Conservation (phyloP, 2,329 filamentous ascomycete genomes). For the Cladosporium colombiae region DNA sequence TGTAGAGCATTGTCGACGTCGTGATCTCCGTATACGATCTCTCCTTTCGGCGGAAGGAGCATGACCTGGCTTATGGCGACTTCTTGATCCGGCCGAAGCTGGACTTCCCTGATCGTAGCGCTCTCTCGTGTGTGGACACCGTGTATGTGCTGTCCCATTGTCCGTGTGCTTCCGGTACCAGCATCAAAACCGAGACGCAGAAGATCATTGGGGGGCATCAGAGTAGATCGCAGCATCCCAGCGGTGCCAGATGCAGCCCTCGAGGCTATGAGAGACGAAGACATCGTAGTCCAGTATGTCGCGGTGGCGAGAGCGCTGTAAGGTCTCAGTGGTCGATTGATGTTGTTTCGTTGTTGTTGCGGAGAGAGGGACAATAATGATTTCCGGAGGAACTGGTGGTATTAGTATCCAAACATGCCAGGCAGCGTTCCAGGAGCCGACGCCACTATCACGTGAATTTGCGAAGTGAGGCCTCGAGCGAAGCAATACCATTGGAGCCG, state of each 20-base stretch:
- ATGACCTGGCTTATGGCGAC: neutral
- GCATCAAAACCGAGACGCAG: neutral
- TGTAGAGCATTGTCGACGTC: neutral
- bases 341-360: neutral
- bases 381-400: neutral
- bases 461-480: neutral
- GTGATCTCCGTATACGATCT: neutral
- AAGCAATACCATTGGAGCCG: neutral
- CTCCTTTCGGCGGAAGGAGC: neutral
- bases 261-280: neutral
- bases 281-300: no score
- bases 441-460: neutral
- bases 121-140: neutral
- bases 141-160: neutral
- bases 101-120: neutral
- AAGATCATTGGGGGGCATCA: neutral
- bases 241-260: neutral
- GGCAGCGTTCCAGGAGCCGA: neutral
- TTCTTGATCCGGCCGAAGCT: no score
- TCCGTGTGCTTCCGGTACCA: neutral
- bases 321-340: neutral
- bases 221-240: neutral
- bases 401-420: neutral
- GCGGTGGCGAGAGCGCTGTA: neutral
- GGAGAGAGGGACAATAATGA: neutral